Percentiles rank a stretch among this genome's conserved stretches.
phyloP scores from a whole-genome alignment of 306 rosid species.

The Glycyrrhiza uralensis region DNA sequence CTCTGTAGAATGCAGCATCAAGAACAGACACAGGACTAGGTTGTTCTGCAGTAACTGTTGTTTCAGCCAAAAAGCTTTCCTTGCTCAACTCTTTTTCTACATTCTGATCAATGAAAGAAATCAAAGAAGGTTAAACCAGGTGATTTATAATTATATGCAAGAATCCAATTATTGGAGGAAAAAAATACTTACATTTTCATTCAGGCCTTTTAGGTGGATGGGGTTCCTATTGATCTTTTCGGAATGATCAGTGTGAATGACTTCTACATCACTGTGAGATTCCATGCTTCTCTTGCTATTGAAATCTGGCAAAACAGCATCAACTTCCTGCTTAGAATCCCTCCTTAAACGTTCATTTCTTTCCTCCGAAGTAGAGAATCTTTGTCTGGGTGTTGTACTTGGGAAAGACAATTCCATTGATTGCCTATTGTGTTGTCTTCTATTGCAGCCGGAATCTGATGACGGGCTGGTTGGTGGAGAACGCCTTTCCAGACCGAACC shows the following conservation, averaged over 20 bases:
- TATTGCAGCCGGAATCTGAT: conserved; percentile 50
- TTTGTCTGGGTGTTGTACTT: conserved; percentile 42
- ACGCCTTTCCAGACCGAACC: conserved; percentile 62
- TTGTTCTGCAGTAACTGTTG: conserved; percentile 56
- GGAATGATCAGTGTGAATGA: conserved; percentile 33
- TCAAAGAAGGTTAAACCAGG: conserved; percentile 26
- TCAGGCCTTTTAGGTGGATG: conserved; percentile 27
- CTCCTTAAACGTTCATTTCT: conserved; percentile 28
- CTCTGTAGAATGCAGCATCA: conserved; percentile 73
- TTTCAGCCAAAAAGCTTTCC: conserved; percentile 37
- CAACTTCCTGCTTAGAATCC: conserved; percentile 35
- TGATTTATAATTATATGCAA: conserved; percentile 15
- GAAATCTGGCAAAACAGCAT: conserved; percentile 42
- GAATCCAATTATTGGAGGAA: conserved; percentile 6
- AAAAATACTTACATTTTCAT: conserved; percentile 46
- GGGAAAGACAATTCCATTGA: conserved; percentile 41
- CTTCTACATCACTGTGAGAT: conserved; percentile 35
- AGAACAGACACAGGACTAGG: conserved; percentile 98
- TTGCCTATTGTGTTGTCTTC: conserved; percentile 44
- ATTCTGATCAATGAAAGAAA: conserved; percentile 44
- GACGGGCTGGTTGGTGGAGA: conserved; percentile 44
- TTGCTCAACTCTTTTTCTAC: conserved; percentile 32
- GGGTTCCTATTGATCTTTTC: conserved; percentile 21
- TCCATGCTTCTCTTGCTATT: conserved; percentile 37
- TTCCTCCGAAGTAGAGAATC: conserved; percentile 40